These are phyloP conservation scores for Strigomonas culicis DNA, from an alignment of 208 protist species.

Conservation along the genomic window DNA sequence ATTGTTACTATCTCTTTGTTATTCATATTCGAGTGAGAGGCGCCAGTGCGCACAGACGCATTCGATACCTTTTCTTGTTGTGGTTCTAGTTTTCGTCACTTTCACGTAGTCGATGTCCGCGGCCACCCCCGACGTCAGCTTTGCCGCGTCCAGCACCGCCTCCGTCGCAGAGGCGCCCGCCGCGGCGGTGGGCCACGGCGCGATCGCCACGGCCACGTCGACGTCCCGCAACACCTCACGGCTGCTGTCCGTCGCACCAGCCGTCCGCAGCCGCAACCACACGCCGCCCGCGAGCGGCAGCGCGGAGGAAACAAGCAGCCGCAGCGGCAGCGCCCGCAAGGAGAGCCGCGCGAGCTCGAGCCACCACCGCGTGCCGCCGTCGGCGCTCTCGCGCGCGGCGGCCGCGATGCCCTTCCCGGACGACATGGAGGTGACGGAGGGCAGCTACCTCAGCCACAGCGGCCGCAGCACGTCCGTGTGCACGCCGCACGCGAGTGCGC, in stretches of 20 bases:
- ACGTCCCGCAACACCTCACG: too few relatives aligned
- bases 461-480: constrained; percentile 23
- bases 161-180: not conserved
- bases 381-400: not conserved
- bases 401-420: constrained; percentile 18
- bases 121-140: not conserved
- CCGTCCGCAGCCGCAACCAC: not conserved
- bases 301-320: too few relatives aligned
- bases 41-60: too few relatives aligned
- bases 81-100: too few relatives aligned
- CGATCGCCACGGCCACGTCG: not conserved
- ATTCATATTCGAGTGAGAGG: too few relatives aligned
- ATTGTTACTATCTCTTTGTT: not conserved
- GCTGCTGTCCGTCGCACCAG: too few relatives aligned
- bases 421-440: constrained; percentile 15
- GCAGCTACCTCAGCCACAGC: constrained; percentile 22
- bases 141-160: not conserved
- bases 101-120: too few relatives aligned
- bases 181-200: not conserved
- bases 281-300: not conserved
- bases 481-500: constrained; percentile 23
- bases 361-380: constrained; percentile 1
- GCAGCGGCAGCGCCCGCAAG: too few relatives aligned
- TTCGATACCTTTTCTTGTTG: too few relatives aligned
- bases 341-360: not conserved